Conservation (phyloP, 2,329 filamentous ascomycete species). For the Tolypocladium ovalisporum region DNA sequence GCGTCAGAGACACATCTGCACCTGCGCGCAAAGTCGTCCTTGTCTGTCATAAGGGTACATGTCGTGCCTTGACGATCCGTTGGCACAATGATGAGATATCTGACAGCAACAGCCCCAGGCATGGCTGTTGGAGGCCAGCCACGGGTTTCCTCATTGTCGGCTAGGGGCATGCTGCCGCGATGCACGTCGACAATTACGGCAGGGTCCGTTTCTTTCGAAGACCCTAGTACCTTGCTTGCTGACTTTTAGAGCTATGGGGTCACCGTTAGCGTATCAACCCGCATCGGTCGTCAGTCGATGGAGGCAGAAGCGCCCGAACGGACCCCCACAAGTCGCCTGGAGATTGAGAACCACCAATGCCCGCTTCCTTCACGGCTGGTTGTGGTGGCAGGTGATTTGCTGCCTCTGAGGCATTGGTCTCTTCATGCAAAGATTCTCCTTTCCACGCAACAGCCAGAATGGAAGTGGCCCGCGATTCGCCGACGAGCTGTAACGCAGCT, state of each 20-base stretch:
- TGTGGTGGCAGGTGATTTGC: not conserved
- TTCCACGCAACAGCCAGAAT: not conserved
- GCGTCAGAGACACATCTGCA: not conserved
- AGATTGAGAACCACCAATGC: not conserved
- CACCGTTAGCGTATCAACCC: not conserved
- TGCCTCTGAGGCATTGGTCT: not conserved
- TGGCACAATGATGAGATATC: not conserved
- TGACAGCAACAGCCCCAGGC: not conserved
- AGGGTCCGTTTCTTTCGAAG: slow-evolving; percentile 7
- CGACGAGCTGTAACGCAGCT: not conserved
- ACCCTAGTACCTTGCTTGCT: not conserved
- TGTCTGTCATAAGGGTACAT: not conserved
- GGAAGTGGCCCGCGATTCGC: not conserved
- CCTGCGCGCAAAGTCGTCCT: not conserved
- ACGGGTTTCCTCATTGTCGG: not conserved
- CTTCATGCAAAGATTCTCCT: not conserved
- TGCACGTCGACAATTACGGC: slow-evolving; percentile 19
- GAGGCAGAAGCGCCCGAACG: not conserved
- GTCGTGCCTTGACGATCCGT: not conserved
- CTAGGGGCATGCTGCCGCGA: slow-evolving; percentile 9
- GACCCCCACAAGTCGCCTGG: not conserved
- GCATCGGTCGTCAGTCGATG: not conserved
- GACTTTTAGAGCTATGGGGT: not conserved
- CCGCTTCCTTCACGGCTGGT: not conserved
- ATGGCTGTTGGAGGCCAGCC: not conserved